Evolutionary conservation across 257 asterid genomes (phyloP), one percentile per base, ranked within the genome.

Genomic region (Solanum ossicruentum): DNA sequence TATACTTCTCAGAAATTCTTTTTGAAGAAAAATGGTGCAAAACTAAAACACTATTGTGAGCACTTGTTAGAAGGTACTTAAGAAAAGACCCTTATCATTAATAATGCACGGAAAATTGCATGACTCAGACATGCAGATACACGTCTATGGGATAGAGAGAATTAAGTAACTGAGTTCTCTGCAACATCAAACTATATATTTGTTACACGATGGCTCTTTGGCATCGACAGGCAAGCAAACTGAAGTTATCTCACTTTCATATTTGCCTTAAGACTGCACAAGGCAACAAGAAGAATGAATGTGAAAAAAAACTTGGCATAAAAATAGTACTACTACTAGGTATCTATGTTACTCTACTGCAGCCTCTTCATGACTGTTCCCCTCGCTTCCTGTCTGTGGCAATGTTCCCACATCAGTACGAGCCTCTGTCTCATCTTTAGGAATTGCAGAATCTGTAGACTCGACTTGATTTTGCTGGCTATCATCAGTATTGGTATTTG

Each of bases 331-430:
- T 69, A 73, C 47, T 77, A 39, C 51, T 69, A 18, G 36, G 41
- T 61, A 26, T 54, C 67, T 77, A 60, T 70, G 26, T 90, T 88
- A 92, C 93, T 92, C 78, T 23, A 95, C 93, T 84, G 90, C 88
- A 6, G 97, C 93, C 13, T 93, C 89, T 21, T 90, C 92, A 9
- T 88, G 87, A 84, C 49, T 85, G 87, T 86, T 89, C 43, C 86
- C 89, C 80, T 80, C 92, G 10, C 54, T 85, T 71, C 92, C 97
- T 8, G 92, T 85, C 52, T 89, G 93, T 4, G 96, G 97, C 90
- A 95, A 91, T 16, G 97, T 94, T 73, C 84, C 92, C 77, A 93
- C 81, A 86, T 92, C 94, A 1, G 89, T 92, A 45, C 91, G 98
- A 66, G 94, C 90, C 4, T 93, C 97, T 80, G 87, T 91, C 91